Base-by-base conservation (phyloP, 2,329 filamentous ascomycete genomes). In the Xylariales sp. region DNA sequence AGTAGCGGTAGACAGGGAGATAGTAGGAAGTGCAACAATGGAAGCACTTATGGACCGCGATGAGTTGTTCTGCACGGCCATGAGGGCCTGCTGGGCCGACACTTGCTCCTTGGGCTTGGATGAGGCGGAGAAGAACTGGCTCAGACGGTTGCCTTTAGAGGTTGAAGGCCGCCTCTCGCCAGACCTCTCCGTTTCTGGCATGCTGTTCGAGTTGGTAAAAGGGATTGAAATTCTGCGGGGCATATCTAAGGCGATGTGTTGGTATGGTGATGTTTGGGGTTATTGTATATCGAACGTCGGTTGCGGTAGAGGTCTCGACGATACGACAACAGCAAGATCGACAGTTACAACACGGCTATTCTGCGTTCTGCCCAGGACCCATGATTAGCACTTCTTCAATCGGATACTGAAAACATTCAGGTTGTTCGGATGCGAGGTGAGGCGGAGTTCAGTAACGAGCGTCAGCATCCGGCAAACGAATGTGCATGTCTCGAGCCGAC, bases 1-100 rank as follows among this genome's bases (percentile, higher is more conserved):
- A 21, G 82, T 86, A 37, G 88, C 88, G 31, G 88, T 89, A 10
- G 91, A 95, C 43, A 97, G 76, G 31, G 88, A 95, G 58, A 97
- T 96, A 40, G 85, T 91, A 28, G 91, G 91, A 55, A 96, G 71
- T 35, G 88, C 86, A 49, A 90, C 69, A 44, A 85, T 83, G 31
- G 88, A 76, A 44, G 80, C 77, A 49, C 80, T 82, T 56, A 88
- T 84, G 47, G 80, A 76, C 44, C 78, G 74, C 29, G 81, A 75
- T 38, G 77, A 71, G 38, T 68, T 59, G 46, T 66, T 66, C 60
- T 86, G 79, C 57, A 82, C 79, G 46, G 78, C 73, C 57, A 84
- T 74, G 35, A 88, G 76, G 45, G 81, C 76, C 55, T 86, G 80
- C 57, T 87, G 76, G 38, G 81, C 74, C 44, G 79, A 73, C 38